These are phyloP conservation scores for Beauveria varroae DNA, from an alignment of 2,329 filamentous ascomycete genomes.

Conservation along the genomic window DNA sequence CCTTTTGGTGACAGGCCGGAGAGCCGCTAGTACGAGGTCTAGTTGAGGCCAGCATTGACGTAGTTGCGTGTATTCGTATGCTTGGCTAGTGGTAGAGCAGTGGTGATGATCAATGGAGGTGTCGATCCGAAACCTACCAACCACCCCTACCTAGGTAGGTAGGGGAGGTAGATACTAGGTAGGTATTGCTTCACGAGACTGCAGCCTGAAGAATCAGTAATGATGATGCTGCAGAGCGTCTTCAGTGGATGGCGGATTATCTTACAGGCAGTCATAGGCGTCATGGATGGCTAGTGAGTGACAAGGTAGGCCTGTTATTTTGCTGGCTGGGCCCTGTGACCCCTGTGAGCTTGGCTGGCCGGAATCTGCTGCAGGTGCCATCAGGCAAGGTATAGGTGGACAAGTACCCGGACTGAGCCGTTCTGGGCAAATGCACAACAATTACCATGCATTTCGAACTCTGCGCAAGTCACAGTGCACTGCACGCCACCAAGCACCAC, in stretches of 20 bases:
- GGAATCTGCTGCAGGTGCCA: not conserved
- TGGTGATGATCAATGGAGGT: not conserved
- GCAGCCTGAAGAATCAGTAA: too few relatives aligned
- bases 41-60: not conserved
- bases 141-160: not conserved
- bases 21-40: not conserved
- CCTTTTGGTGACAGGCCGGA: conserved; percentile 3
- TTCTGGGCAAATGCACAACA: too few relatives aligned
- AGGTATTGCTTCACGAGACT: not conserved
- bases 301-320: not conserved
- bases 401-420: too few relatives aligned
- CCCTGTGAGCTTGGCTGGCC: not conserved
- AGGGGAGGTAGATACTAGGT: not conserved
- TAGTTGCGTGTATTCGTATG: not conserved
- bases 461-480: not conserved
- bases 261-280: not conserved
- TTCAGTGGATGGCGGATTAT: not conserved
- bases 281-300: not conserved
- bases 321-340: not conserved
- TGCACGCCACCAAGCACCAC: not conserved
- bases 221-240: not conserved
- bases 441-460: too few relatives aligned
- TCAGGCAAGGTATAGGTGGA: too few relatives aligned
- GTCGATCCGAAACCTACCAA: not conserved
- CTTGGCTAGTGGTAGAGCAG: not conserved